Percentiles rank a stretch among this genome's conserved stretches.
Evolutionary conservation across 768 basidiomycete genomes (phyloP).

Genomic region (Mycena maculata): DNA sequence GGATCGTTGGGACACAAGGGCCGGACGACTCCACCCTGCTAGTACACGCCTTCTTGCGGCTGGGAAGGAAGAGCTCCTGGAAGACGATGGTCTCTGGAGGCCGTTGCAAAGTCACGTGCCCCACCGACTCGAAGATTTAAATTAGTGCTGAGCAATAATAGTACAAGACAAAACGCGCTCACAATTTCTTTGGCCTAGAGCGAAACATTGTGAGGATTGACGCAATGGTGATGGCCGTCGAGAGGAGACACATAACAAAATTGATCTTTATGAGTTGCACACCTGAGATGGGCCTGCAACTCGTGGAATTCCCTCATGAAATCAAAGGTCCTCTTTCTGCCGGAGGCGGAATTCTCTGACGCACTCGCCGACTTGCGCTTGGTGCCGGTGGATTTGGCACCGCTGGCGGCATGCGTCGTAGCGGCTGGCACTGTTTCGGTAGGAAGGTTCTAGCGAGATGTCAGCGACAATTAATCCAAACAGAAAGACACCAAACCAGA

Average conservation of each 20-base stretch:
- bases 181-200: conserved; percentile 18
- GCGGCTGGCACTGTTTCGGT: not conserved
- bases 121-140: too few species aligned
- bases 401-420: not conserved
- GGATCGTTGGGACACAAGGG: not conserved
- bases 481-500: not conserved
- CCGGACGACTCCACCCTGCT: not conserved
- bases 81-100: conserved; percentile 12
- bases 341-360: not conserved
- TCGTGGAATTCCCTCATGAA: not conserved
- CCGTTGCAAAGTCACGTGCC: not conserved
- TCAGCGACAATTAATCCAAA: not conserved
- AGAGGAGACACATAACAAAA: not conserved
- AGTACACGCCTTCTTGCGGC: not conserved
- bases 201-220: not conserved
- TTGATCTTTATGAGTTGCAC: not conserved
- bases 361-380: not conserved
- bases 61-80: not conserved
- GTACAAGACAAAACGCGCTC: not conserved
- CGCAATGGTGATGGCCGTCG: not conserved
- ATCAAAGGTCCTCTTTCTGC: not conserved
- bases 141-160: not conserved
- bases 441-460: conserved; percentile 1
- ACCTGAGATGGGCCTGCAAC: not conserved
- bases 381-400: not conserved